Evolutionary conservation across 805 yeast genomes (phyloP).

Genomic region (Yarrowia sp.): DNA sequence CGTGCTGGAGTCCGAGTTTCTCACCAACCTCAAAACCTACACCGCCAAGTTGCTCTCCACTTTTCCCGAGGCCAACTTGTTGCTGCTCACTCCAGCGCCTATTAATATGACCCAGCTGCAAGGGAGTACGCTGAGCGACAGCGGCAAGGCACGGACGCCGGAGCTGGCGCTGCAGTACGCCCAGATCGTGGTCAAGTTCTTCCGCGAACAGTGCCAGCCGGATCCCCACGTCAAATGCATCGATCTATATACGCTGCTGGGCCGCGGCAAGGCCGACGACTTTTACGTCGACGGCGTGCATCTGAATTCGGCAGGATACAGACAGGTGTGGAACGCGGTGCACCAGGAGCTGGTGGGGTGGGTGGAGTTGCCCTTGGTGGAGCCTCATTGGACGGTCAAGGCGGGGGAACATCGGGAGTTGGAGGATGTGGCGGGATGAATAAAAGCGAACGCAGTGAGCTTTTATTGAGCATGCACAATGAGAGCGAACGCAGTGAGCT

Average conservation of each 20-base stretch:
- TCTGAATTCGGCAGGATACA: constrained; percentile 22
- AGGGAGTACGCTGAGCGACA: constrained; percentile 10
- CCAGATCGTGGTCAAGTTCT: constrained; percentile 14
- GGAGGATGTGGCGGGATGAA: neutral
- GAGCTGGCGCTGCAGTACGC: constrained; percentile 33
- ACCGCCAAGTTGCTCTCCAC: constrained; percentile 22
- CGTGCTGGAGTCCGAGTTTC: constrained; percentile 20
- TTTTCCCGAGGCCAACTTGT: constrained; percentile 20
- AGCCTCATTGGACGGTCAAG: constrained; percentile 31
- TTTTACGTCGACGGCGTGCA: constrained; percentile 23
- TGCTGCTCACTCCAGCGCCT: constrained; percentile 30
- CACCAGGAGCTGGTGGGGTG: constrained; percentile 19
- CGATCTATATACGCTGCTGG: constrained; percentile 16
- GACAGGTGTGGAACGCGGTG: constrained; percentile 30
- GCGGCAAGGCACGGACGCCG: constrained; percentile 18
- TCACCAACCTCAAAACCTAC: constrained; percentile 14
- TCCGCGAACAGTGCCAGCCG: constrained; percentile 8
- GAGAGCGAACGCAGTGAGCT: no score
- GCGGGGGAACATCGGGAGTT: constrained; percentile 9
- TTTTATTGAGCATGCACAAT: neutral
- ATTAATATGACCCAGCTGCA: constrained; percentile 20
- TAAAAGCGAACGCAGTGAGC: no score
- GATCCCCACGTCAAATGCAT: constrained; percentile 32
- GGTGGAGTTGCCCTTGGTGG: constrained; percentile 20
- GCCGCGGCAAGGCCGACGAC: neutral